These are phyloP conservation scores for Pichia gijzeniarum DNA, from an alignment of 805 yeast genomes.

Conservation along the genomic window DNA sequence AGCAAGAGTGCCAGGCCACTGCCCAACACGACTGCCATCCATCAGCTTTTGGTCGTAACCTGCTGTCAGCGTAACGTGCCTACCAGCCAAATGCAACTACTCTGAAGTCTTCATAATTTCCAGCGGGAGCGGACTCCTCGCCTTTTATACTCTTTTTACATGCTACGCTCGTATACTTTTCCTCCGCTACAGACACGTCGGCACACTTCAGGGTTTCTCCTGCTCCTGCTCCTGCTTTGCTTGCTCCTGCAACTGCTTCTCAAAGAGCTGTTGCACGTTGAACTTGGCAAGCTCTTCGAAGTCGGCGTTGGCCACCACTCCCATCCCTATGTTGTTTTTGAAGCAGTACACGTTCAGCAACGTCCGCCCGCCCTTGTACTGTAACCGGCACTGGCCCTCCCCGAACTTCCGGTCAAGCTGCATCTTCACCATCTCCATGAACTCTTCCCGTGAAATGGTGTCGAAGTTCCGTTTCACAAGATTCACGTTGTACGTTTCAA, in stretches of 20 bases:
- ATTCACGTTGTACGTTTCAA: conserved; percentile 66
- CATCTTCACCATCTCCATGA: conserved; percentile 51
- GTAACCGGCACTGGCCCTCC: conserved; percentile 41
- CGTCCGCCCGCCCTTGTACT: conserved; percentile 71
- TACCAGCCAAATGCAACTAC: too few species aligned
- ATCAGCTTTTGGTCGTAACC: too few species aligned
- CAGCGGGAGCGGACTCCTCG: too few species aligned
- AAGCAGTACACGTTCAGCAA: conserved; percentile 81
- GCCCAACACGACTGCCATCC: neutral
- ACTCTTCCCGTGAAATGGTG: conserved; percentile 61
- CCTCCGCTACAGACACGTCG: neutral
- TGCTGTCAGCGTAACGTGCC: too few species aligned
- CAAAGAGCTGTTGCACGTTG: conserved; percentile 79
- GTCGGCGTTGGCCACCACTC: conserved; percentile 55
- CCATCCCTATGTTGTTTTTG: conserved; percentile 81
- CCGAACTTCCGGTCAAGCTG: conserved; percentile 15
- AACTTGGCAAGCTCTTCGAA: conserved; percentile 58
- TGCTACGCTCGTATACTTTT: neutral
- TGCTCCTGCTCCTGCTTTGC: neutral
- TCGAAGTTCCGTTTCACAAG: conserved; percentile 75
- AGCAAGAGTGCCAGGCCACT: neutral
- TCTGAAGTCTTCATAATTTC: too few species aligned
- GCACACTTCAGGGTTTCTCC: conserved; percentile 1
- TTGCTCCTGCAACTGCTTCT: neutral
- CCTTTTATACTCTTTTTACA: neutral